Base-by-base conservation (phyloP, 2,329 filamentous ascomycete species). In the Apiospora phragmitis region DNA sequence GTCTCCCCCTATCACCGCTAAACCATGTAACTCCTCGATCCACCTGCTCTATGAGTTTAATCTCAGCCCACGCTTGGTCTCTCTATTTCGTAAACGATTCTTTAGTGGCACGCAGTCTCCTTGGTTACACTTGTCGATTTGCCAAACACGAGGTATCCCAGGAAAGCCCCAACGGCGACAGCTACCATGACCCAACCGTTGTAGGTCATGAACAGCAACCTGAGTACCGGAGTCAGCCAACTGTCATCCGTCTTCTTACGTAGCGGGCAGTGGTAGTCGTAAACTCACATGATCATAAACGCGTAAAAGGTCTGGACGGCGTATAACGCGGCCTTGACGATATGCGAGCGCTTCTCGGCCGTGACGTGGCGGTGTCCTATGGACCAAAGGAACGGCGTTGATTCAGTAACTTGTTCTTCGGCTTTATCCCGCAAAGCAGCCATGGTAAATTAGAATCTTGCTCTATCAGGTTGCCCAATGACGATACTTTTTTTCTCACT, bases 131-230 rank as follows among this genome's bases (percentile, higher is more conserved):
- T 87, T 0, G 90, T 90, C 69, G 86, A 85, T 70, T 90, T 88
- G 21, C 93, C 92, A 83, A 98, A 99, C 62, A 92, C 77, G 72
- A 97, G 80, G 79, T 97, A 98, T 59, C 96, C 96, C 62, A 97
- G 81, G 75, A 97, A 97, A 0, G 95, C 95, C 21, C 96, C 96
- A 12, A 97, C 85, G 0, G 93, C 93, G 21, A 98, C 95, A 3
- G 95, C 89, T 75, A 97, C 83, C 96, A 99, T 99, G 75, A 99
- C 91, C 91, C 93, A 97, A 70, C 96, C 96, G 78, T 99, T 99
- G 84, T 99, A 99, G n/a, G 96, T 99, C 96, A 99, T 99, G 83
- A 99, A 99, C 29, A 99, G 84, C 72, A 99, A 87, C 96, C 95
- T 98, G 24, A 5, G n/a, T 6, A 62, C 14, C 32, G 16, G 55